Evolutionary conservation across 805 yeast genomes (phyloP).

Genomic region (Saccharomycopsis malanga): DNA sequence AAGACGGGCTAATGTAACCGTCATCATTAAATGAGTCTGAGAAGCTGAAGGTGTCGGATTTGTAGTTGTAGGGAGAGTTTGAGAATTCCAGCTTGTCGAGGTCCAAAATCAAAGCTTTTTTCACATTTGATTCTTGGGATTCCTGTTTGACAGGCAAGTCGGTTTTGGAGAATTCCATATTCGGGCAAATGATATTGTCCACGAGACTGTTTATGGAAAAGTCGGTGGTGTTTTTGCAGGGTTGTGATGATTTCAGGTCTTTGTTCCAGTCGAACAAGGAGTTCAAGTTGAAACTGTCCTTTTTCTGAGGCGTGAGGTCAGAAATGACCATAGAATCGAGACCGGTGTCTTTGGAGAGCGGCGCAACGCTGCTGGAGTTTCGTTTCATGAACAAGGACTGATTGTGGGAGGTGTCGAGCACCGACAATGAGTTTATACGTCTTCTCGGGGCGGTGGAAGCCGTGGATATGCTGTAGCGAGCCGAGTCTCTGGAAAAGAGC

Average conservation of each 20-base stretch:
- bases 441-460: background rate
- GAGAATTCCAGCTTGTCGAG: background rate
- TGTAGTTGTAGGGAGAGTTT: background rate
- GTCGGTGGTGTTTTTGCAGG: background rate
- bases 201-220: slow-evolving; percentile 12
- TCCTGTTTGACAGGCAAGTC: background rate
- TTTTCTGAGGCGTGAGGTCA: background rate
- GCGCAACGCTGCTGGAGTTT: slow-evolving; percentile 2
- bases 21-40: background rate
- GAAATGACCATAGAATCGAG: background rate
- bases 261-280: slow-evolving; percentile 6
- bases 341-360: background rate
- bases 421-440: background rate
- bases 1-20: slow-evolving; percentile 1
- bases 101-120: background rate
- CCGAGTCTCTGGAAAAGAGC: slow-evolving; percentile 1
- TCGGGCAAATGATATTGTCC: slow-evolving; percentile 16
- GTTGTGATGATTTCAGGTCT: background rate
- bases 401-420: background rate
- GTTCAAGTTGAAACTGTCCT: background rate
- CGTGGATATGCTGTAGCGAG: background rate
- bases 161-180: background rate
- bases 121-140: slow-evolving; percentile 26
- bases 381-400: background rate
- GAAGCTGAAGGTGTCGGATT: background rate